A percentile compares a stretch with the other conserved stretches of the same genome.
phyloP scores from a whole-genome alignment of 495 filamentous ascomycete species.

The Podospora pseudopauciseta region DNA sequence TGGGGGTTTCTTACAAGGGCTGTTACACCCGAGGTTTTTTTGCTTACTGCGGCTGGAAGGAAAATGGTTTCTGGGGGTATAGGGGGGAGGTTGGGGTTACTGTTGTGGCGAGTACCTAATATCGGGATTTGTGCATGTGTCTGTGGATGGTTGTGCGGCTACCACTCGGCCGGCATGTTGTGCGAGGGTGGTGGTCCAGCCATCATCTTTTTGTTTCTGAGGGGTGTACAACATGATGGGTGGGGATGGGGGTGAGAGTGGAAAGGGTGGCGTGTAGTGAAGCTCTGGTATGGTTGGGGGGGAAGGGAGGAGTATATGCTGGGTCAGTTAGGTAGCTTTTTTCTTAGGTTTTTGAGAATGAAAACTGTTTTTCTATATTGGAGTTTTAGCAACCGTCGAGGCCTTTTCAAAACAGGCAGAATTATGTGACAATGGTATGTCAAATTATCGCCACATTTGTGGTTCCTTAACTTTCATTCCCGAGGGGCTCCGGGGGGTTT shows the following conservation, averaged over 20 bases:
- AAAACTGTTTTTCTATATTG: too few relatives aligned
- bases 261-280: too few relatives aligned
- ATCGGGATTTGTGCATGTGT: background rate
- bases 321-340: too few relatives aligned
- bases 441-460: too few relatives aligned
- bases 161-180: background rate
- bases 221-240: background rate
- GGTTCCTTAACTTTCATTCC: too few relatives aligned
- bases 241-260: background rate
- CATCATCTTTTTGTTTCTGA: background rate
- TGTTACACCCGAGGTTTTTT: background rate
- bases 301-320: too few relatives aligned
- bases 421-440: too few relatives aligned
- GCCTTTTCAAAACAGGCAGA: too few relatives aligned
- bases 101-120: background rate
- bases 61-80: background rate
- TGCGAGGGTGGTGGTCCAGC: background rate
- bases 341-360: too few relatives aligned
- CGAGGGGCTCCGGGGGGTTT: too few relatives aligned
- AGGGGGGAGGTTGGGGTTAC: background rate
- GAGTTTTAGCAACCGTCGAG: too few relatives aligned
- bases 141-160: background rate
- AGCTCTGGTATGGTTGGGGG: too few relatives aligned
- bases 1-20: conserved; percentile 14
- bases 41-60: background rate